These are phyloP conservation scores for Petunia axillaris DNA, from an alignment of 257 asterid genomes.

Conservation along the genomic window DNA sequence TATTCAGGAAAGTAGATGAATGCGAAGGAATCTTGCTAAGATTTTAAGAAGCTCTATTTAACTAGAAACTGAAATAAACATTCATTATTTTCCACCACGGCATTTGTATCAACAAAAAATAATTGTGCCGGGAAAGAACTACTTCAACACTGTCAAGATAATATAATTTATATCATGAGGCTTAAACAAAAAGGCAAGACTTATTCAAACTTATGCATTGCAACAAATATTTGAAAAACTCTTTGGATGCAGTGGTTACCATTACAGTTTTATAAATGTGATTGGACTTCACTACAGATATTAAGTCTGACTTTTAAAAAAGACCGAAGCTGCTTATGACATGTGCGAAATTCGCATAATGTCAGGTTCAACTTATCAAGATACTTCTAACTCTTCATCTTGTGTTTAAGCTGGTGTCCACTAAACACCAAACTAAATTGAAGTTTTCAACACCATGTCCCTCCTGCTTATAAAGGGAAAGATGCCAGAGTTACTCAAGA, in stretches of 20 bases:
- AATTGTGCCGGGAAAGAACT: neutral
- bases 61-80: neutral
- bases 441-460: neutral
- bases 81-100: neutral
- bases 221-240: neutral
- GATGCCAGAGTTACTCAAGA: neutral
- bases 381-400: neutral
- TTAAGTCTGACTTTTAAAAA: neutral
- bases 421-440: neutral
- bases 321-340: neutral
- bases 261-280: neutral
- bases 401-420: neutral
- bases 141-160: neutral
- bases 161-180: neutral
- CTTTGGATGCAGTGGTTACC: neutral
- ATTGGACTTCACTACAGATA: neutral
- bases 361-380: neutral
- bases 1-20: neutral
- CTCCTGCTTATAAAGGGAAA: neutral
- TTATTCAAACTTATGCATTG: neutral
- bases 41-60: neutral
- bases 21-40: neutral
- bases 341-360: neutral
- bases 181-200: neutral
- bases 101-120: neutral